These are phyloP conservation scores for Boletus huronensis DNA, from an alignment of 768 basidiomycete species.

Conservation along the genomic window DNA sequence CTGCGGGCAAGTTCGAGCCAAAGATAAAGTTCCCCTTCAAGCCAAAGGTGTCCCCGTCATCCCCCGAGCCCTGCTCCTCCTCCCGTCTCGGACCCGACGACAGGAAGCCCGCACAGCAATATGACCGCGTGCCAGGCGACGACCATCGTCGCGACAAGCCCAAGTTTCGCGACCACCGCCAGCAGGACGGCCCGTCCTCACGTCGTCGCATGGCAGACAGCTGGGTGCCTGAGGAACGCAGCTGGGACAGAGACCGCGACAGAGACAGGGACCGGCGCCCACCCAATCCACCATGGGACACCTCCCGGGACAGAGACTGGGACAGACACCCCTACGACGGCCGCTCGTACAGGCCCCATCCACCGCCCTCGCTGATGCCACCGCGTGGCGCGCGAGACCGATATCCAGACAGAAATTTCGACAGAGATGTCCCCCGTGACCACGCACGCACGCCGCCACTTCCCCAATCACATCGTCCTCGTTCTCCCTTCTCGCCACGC, in stretches of 20 bases:
- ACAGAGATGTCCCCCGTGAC: slow-evolving; percentile 24
- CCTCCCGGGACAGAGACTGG: slow-evolving; percentile 23
- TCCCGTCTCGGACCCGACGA: slow-evolving; percentile 28
- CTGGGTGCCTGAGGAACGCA: slow-evolving; percentile 29
- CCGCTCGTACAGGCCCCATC: slow-evolving; percentile 18
- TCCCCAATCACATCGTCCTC: slow-evolving; percentile 20
- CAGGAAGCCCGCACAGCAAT: slow-evolving; percentile 25
- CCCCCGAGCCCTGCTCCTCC: slow-evolving; percentile 32
- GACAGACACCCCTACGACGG: slow-evolving; percentile 21
- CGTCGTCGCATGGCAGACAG: slow-evolving; percentile 22
- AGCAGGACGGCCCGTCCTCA: slow-evolving; percentile 8
- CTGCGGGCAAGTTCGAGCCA: slow-evolving; percentile 33
- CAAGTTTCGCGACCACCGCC: slow-evolving; percentile 22
- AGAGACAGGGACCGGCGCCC: slow-evolving; percentile 30
- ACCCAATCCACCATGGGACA: slow-evolving; percentile 17
- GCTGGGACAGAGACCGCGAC: slow-evolving; percentile 20
- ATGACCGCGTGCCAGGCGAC: slow-evolving; percentile 44
- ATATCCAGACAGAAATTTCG: slow-evolving; percentile 20
- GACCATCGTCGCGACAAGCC: slow-evolving; percentile 37
- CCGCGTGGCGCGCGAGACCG: slow-evolving; percentile 24
- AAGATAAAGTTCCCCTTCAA: slow-evolving; percentile 80
- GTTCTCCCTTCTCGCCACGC: slow-evolving; percentile 21
- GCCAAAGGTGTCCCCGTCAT: slow-evolving; percentile 24
- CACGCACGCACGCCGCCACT: slow-evolving; percentile 20
- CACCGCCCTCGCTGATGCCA: slow-evolving; percentile 3